Evolutionary conservation across 768 basidiomycete genomes (phyloP).

Genomic region (Kwoniella shandongensis): DNA sequence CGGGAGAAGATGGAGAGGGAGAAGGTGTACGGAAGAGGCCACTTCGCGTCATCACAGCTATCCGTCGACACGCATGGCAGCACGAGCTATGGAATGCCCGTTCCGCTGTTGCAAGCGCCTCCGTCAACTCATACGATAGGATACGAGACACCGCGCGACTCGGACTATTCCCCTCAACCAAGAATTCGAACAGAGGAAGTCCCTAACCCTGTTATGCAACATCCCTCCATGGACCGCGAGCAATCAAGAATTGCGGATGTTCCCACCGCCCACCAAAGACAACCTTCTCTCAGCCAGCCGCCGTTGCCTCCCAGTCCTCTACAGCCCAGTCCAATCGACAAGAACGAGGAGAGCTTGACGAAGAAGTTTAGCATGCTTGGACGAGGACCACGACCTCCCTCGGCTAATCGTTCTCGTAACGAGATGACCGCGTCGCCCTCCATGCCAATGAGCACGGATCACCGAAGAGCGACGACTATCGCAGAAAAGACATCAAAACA

Average conservation of each 20-base stretch:
- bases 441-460: slow-evolving; percentile 55
- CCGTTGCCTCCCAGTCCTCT: slow-evolving; percentile 61
- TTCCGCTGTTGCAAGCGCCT: slow-evolving; percentile 50
- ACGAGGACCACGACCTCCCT: slow-evolving; percentile 12
- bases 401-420: slow-evolving; percentile 14
- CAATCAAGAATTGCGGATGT: slow-evolving; percentile 40
- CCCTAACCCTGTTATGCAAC: slow-evolving; percentile 53
- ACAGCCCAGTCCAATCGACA: slow-evolving; percentile 41
- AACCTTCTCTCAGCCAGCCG: slow-evolving; percentile 22
- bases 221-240: slow-evolving; percentile 52
- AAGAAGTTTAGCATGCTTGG: slow-evolving; percentile 40
- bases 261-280: slow-evolving; percentile 36
- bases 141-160: slow-evolving; percentile 68
- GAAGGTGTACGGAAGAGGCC: slow-evolving; percentile 85
- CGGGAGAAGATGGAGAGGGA: slow-evolving; percentile 95
- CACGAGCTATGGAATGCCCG: slow-evolving; percentile 37
- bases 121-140: slow-evolving; percentile 58
- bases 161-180: slow-evolving; percentile 24
- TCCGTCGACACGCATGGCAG: slow-evolving; percentile 48
- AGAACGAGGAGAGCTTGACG: slow-evolving; percentile 19
- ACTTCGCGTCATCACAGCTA: slow-evolving; percentile 89
- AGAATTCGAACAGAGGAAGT: slow-evolving; percentile 37
- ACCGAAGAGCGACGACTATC: slow-evolving; percentile 33
- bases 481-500: slow-evolving; percentile 37
- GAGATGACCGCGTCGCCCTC: slow-evolving; percentile 40